phyloP scores from a whole-genome alignment of 257 asterid species.

The Agastache rugosa region DNA sequence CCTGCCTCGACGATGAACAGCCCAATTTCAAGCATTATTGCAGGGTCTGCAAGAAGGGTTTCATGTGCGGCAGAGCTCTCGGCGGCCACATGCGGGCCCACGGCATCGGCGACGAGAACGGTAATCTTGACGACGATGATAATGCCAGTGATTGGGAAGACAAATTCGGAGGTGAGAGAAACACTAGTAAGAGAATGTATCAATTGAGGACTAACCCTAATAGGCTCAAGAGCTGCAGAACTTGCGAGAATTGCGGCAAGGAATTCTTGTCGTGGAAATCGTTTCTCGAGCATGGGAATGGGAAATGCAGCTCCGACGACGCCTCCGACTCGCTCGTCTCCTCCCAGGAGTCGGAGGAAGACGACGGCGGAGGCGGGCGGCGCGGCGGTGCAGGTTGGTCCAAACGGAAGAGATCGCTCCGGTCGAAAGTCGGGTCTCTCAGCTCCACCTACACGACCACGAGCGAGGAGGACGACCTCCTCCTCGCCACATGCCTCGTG shows the following conservation, averaged over 20 bases:
- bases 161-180: slow-evolving; percentile 43
- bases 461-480: slow-evolving; percentile 76
- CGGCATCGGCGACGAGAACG: slow-evolving; percentile 63
- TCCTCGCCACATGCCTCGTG: slow-evolving; percentile 75
- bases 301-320: slow-evolving; percentile 79
- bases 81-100: slow-evolving; percentile 99
- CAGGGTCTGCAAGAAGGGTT: slow-evolving; percentile 91
- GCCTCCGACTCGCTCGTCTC: slow-evolving; percentile 71
- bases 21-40: slow-evolving; percentile 79
- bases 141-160: slow-evolving; percentile 77
- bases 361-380: slow-evolving; percentile 35
- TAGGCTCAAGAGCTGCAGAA: slow-evolving; percentile 67
- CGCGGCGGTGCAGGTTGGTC: slow-evolving; percentile 60
- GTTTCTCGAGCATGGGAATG: slow-evolving; percentile 91
- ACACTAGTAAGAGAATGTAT: slow-evolving; percentile 63
- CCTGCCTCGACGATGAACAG: slow-evolving; percentile 56
- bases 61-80: slow-evolving; percentile 92
- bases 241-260: slow-evolving; percentile 89
- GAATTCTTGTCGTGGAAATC: slow-evolving; percentile 93
- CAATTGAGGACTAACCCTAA: slow-evolving; percentile 87
- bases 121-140: slow-evolving; percentile 60
- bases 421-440: slow-evolving; percentile 56
- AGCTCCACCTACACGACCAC: slow-evolving; percentile 39
- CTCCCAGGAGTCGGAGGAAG: slow-evolving; percentile 61
- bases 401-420: slow-evolving; percentile 74